These are phyloP conservation scores for Pleurotus tuber-regium DNA, from an alignment of 768 basidiomycete genomes.

Conservation along the genomic window DNA sequence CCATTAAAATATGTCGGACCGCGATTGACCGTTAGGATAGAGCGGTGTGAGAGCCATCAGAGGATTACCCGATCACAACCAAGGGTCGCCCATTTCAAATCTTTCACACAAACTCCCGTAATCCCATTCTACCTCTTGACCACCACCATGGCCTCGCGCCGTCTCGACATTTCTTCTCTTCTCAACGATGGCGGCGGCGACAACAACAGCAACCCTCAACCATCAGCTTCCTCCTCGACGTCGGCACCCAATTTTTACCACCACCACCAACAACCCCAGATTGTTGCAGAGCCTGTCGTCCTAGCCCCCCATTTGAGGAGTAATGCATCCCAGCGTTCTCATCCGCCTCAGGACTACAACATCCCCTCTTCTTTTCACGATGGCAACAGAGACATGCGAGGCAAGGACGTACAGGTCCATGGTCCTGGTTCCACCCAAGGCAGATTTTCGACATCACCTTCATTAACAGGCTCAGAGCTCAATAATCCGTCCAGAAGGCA, in stretches of 20 bases:
- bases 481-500: not conserved
- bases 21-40: not conserved
- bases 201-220: conserved; percentile 17
- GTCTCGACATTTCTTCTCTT: conserved; percentile 76
- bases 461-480: not conserved
- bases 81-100: not conserved
- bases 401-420: not conserved
- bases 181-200: conserved; percentile 49
- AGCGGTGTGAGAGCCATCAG: not conserved
- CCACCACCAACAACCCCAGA: conserved; percentile 8
- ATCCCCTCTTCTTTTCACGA: not conserved
- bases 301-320: conserved; percentile 30
- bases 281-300: conserved; percentile 27
- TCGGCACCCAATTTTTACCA: conserved; percentile 12
- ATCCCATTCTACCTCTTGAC: conserved; percentile 10
- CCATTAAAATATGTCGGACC: conserved; percentile 2
- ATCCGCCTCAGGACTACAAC: not conserved
- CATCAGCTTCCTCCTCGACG: conserved; percentile 20
- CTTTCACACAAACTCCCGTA: not conserved
- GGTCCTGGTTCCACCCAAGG: not conserved
- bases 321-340: conserved; percentile 5
- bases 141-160: conserved; percentile 56
- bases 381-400: not conserved
- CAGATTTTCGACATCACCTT: conserved; percentile 4
- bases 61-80: not conserved